Evolutionary conservation across 345 rosid species (phyloP).

Genomic region (Eucalyptus leucophloia): DNA sequence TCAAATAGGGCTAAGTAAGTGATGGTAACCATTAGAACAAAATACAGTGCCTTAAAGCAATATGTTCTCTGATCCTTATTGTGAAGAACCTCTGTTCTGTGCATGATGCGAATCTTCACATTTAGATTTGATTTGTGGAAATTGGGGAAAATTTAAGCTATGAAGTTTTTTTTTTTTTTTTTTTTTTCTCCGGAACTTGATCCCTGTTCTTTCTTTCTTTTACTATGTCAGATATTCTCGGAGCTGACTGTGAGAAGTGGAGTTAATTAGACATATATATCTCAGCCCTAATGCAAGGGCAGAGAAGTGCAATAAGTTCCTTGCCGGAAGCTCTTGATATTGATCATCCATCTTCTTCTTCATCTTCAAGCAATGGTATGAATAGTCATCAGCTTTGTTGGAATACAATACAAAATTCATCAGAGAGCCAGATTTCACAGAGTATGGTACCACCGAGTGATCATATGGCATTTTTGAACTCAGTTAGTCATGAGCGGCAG

Average conservation of each 20-base stretch:
- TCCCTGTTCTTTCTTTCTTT: background rate
- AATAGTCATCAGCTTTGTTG: slow-evolving; percentile 60
- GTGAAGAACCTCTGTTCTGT: background rate
- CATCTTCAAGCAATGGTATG: slow-evolving; percentile 51
- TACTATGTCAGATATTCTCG: background rate
- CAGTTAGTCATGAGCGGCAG: slow-evolving; percentile 42
- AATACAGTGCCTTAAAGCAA: background rate
- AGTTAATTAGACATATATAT: background rate
- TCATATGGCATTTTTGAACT: slow-evolving; percentile 17
- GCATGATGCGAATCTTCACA: background rate
- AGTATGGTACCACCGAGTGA: slow-evolving; percentile 31
- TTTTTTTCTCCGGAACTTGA: background rate
- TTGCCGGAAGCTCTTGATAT: slow-evolving; percentile 62
- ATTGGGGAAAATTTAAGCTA: background rate
- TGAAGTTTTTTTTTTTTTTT: background rate
- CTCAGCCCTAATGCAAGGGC: slow-evolving; percentile 70
- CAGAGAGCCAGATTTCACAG: slow-evolving; percentile 33
- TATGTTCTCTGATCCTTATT: background rate
- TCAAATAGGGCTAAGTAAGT: background rate
- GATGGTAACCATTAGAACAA: background rate
- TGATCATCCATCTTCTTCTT: slow-evolving; percentile 72
- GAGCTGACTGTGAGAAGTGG: background rate
- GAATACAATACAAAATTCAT: slow-evolving; percentile 37
- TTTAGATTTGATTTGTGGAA: background rate
- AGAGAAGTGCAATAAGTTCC: slow-evolving; percentile 62